phyloP scores from a whole-genome alignment of 2,329 filamentous ascomycete species.

The Microcyclosporella mali region DNA sequence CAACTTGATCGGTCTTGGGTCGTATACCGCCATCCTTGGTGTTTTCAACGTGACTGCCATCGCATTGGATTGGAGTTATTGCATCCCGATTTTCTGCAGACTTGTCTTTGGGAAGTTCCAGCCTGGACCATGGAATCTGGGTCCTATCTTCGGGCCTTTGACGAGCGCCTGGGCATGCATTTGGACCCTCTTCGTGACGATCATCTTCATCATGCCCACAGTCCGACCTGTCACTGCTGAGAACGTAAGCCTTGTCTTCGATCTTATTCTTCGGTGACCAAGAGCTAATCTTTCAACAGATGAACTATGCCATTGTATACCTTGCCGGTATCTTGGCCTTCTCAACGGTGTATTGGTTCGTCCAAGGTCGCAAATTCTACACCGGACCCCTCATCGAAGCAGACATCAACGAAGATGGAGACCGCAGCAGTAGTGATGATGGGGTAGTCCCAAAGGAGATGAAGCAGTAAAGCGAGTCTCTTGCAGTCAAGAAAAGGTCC shows the following conservation, averaged over 20 bases:
- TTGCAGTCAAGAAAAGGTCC: too few relatives aligned
- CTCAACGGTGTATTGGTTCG: conserved; percentile 43
- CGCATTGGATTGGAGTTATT: conserved; percentile 51
- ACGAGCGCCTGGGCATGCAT: conserved; percentile 45
- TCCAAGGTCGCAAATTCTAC: conserved; percentile 43
- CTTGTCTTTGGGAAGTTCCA: conserved; percentile 44
- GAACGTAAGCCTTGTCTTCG: conserved; percentile 33
- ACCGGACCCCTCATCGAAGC: conserved; percentile 41
- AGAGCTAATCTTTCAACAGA: conserved; percentile 29
- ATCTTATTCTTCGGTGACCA: neutral
- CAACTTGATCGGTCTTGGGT: conserved; percentile 54
- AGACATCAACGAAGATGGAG: conserved; percentile 16
- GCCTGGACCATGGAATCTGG: conserved; percentile 49
- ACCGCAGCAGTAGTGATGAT: conserved; percentile 16
- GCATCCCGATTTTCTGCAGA: conserved; percentile 52
- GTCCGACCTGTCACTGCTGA: conserved; percentile 41
- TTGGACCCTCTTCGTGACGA: conserved; percentile 49
- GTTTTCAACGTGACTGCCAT: conserved; percentile 53
- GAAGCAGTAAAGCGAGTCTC: too few relatives aligned
- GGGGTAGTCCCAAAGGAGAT: neutral
- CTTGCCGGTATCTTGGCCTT: conserved; percentile 42
- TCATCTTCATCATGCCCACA: conserved; percentile 52
- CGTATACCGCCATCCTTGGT: conserved; percentile 47
- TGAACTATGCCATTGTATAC: conserved; percentile 53
- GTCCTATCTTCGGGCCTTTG: conserved; percentile 31